Evolutionary conservation across 441 rosid genomes (phyloP).

Genomic region (Bruguiera hainesii): DNA sequence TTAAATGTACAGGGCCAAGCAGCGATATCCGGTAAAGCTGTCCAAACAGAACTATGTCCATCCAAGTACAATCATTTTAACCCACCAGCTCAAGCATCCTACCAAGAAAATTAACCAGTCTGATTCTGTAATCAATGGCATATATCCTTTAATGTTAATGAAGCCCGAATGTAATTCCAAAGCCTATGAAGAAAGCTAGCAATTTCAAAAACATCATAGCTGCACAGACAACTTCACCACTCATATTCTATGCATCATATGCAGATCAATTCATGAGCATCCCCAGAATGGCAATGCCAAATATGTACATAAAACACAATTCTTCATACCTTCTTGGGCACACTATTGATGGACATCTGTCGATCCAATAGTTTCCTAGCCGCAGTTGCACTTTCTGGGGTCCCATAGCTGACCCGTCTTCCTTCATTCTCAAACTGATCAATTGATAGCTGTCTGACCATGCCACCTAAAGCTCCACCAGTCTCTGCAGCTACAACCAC

Average conservation of each 20-base stretch:
- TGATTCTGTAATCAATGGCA: no score
- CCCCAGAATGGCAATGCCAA: neutral
- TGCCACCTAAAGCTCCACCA: conserved; percentile 95
- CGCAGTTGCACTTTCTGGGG: conserved; percentile 91
- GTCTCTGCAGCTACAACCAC: conserved; percentile 98
- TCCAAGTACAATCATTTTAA: no score
- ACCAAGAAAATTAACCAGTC: no score
- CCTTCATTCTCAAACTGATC: conserved; percentile 99
- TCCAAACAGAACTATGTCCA: no score
- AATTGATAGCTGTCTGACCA: conserved; percentile 93
- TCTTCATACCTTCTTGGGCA: conserved; percentile 77
- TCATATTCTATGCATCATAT: neutral
- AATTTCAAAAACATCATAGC: no score
- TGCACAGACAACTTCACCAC: no score
- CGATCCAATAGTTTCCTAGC: conserved; percentile 95
- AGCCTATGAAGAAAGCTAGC: no score
- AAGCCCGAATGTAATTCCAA: no score
- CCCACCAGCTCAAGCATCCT: no score
- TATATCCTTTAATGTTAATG: no score
- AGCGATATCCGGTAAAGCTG: no score
- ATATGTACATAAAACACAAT: neutral
- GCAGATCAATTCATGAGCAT: neutral
- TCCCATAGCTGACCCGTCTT: conserved; percentile 93
- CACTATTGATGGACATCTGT: conserved; percentile 92
- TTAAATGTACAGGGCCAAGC: no score